Evolutionary conservation across 805 yeast genomes (phyloP), one percentile per base, ranked within the genome.

Genomic region (Nakazawaea wickerhamii): DNA sequence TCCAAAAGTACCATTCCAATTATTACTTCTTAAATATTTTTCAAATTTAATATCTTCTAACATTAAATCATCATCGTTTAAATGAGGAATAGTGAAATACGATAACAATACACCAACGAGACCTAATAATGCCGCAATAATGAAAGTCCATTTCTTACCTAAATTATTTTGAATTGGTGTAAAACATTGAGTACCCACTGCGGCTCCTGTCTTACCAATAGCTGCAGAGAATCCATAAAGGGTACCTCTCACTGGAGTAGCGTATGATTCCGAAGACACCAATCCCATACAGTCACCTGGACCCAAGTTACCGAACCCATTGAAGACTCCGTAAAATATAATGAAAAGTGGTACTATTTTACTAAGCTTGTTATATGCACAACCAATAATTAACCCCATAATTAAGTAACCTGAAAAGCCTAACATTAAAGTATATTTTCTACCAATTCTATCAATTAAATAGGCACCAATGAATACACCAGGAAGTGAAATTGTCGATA

Each of bases 181-280:
- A 63, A 85, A 84, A 14, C 73, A 73, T 57, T 80, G 75, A 19
- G 89, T 82, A 22, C 93, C 93, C 17, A 82, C 79, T 18, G 82
- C 89, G n/a, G 91, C 93, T 44, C 93, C 95, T 20, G 81, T 83
- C 59, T 84, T 84, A 44, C 93, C 93, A 37, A 82, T 65, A 3
- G 90, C 93, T 30, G 93, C 93, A 36, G 84, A 72, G 18, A 84
- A 51, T 30, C 91, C 91, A 53, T 84, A 84, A 38, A 75, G 67
- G 0, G 88, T 80, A 30, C 90, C 91, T 60, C 93, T 70, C 33
- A 84, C 77, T 11, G 86, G 84, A 6, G 90, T 81, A 15, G 93
- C 89, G 52, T 70, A 84, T 4, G 77, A 69, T 60, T 84, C 91
- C 20, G 84, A 73, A 9, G 82, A 69, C 1, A 70, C 63, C 44